Conservation (phyloP, 2,329 filamentous ascomycete species). For the Thelonectria olida region DNA sequence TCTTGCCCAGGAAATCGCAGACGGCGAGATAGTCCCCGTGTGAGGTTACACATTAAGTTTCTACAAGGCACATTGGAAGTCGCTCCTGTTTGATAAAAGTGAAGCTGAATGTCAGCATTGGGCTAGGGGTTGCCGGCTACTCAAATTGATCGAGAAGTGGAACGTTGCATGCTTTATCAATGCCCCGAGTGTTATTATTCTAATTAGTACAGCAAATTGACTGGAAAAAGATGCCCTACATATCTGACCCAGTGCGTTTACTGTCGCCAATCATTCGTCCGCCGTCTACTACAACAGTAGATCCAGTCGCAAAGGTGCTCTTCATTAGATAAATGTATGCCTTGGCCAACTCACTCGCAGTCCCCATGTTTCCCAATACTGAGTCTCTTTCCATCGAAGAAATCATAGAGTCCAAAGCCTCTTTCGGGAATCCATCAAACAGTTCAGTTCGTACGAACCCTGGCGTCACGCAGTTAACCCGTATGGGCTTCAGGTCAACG, state of each 20-base stretch:
- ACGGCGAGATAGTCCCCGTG: not conserved
- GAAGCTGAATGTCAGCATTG: not conserved
- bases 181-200: too few relatives aligned
- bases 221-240: too few relatives aligned
- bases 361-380: conserved; percentile 38
- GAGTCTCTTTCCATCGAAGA: conserved; percentile 23
- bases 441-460: conserved; percentile 62
- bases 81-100: not conserved
- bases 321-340: conserved; percentile 56
- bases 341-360: conserved; percentile 53
- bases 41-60: not conserved
- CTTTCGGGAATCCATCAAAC: conserved; percentile 31
- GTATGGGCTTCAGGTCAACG: conserved; percentile 68
- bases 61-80: not conserved
- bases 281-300: conserved; percentile 39
- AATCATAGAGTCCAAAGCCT: conserved; percentile 18
- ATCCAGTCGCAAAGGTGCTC: conserved; percentile 49
- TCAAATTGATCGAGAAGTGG: too few relatives aligned
- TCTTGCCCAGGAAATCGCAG: not conserved
- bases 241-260: not conserved
- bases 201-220: too few relatives aligned
- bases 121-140: too few relatives aligned
- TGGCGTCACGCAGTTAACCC: conserved; percentile 70
- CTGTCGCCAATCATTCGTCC: conserved; percentile 35
- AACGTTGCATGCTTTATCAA: too few relatives aligned